Conservation (phyloP, 2,329 filamentous ascomycete genomes). For the Colletotrichum acutatum region DNA sequence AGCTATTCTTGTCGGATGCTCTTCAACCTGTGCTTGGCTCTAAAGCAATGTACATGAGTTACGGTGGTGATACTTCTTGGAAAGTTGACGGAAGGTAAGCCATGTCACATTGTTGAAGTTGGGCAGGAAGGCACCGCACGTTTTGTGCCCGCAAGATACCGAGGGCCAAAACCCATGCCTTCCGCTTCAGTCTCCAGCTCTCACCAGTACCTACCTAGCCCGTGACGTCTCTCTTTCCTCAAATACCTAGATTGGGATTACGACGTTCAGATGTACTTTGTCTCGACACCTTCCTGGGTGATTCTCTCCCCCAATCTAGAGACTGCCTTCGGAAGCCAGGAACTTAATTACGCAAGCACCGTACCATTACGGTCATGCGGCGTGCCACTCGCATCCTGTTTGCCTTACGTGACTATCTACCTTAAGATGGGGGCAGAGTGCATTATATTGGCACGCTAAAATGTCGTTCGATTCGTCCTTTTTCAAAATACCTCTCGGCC, state of each 20-base stretch:
- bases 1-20: background rate
- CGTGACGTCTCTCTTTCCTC: background rate
- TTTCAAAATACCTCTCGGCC: background rate
- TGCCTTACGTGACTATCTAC: background rate
- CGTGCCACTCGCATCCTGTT: background rate
- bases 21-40: background rate
- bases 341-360: background rate
- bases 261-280: background rate
- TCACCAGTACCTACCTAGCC: background rate
- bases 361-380: background rate
- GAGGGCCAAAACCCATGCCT: background rate
- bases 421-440: background rate
- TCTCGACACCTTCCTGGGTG: background rate
- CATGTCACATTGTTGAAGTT: background rate
- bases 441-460: background rate
- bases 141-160: background rate
- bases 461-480: background rate
- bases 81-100: background rate
- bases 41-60: background rate
- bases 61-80: background rate
- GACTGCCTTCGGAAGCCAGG: background rate
- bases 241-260: background rate
- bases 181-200: too few species aligned
- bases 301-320: background rate
- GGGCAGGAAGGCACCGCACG: background rate